Percentiles rank a stretch among this genome's conserved stretches.
phyloP scores from a whole-genome alignment of 1,284 basidiomycete genomes.

The Ganoderma meredithae region DNA sequence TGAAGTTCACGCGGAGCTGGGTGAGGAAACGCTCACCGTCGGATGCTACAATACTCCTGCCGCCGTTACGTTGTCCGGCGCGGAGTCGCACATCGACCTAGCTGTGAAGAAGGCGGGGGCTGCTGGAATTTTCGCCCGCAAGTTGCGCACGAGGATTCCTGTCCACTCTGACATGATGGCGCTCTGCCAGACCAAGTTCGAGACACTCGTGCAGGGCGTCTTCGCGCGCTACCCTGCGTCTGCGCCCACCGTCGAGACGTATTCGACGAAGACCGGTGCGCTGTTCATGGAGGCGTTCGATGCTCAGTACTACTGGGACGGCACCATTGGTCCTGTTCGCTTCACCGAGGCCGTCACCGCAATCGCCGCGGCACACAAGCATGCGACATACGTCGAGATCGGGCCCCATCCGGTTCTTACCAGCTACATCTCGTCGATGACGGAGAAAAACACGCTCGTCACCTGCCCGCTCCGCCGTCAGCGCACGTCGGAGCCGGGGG shows the following conservation, averaged over 20 bases:
- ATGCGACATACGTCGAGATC: conserved; percentile 43
- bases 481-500: conserved; percentile 19
- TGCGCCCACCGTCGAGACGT: conserved; percentile 30
- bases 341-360: conserved; percentile 39
- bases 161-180: conserved; percentile 46
- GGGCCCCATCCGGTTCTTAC: conserved; percentile 47
- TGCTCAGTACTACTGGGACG: conserved; percentile 47
- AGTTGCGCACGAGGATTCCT: conserved; percentile 41
- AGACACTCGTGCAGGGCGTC: conserved; percentile 34
- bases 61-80: conserved; percentile 46
- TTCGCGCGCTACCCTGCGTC: conserved; percentile 36
- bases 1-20: conserved; percentile 23
- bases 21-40: conserved; percentile 39
- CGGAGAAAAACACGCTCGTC: conserved; percentile 29
- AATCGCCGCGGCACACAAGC: conserved; percentile 30
- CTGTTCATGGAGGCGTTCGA: conserved; percentile 30
- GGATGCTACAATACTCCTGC: conserved; percentile 47
- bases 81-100: conserved; percentile 38
- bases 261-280: conserved; percentile 38
- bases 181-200: conserved; percentile 39
- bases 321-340: conserved; percentile 41
- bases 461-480: conserved; percentile 42
- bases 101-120: conserved; percentile 38
- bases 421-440: conserved; percentile 40
- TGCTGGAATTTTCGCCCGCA: conserved; percentile 42